Conservation (phyloP, 495 filamentous ascomycete genomes). For the Aspergillus taichungensis region DNA sequence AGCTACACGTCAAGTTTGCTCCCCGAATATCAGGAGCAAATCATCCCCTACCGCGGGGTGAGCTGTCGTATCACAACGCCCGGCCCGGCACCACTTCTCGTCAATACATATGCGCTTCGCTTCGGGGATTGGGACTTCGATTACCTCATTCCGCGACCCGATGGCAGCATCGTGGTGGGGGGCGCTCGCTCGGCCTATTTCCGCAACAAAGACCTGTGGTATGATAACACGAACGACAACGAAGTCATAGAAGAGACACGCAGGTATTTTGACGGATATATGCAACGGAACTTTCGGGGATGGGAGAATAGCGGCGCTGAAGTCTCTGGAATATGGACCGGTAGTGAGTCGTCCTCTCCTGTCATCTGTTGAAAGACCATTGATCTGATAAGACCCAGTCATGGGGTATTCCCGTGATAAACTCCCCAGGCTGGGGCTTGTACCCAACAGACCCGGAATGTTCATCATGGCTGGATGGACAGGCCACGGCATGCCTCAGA, state of each 20-base stretch:
- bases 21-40: slow-evolving; percentile 45
- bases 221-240: slow-evolving; percentile 38
- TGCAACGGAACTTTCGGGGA: slow-evolving; percentile 40
- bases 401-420: slow-evolving; percentile 40
- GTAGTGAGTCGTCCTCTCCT: slow-evolving; percentile 19
- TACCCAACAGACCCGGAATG: slow-evolving; percentile 35
- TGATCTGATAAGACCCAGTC: slow-evolving; percentile 12
- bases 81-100: slow-evolving; percentile 29
- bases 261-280: slow-evolving; percentile 45
- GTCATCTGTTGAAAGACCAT: neutral
- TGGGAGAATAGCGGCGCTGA: slow-evolving; percentile 39
- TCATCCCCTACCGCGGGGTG: slow-evolving; percentile 48
- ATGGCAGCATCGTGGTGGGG: slow-evolving; percentile 68
- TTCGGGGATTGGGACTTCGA: slow-evolving; percentile 11
- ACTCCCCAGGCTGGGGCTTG: slow-evolving; percentile 39
- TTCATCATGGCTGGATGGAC: slow-evolving; percentile 47
- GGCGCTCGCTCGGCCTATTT: slow-evolving; percentile 40
- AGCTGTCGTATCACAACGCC: slow-evolving; percentile 57
- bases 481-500: slow-evolving; percentile 49
- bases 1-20: slow-evolving; percentile 56
- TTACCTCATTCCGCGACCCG: slow-evolving; percentile 61
- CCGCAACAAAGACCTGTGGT: slow-evolving; percentile 50
- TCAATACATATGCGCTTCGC: slow-evolving; percentile 21
- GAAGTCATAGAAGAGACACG: slow-evolving; percentile 50
- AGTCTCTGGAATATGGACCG: slow-evolving; percentile 42